These are phyloP conservation scores for Dryas integrifolia DNA, from an alignment of 331 rosid species.

Conservation along the genomic window DNA sequence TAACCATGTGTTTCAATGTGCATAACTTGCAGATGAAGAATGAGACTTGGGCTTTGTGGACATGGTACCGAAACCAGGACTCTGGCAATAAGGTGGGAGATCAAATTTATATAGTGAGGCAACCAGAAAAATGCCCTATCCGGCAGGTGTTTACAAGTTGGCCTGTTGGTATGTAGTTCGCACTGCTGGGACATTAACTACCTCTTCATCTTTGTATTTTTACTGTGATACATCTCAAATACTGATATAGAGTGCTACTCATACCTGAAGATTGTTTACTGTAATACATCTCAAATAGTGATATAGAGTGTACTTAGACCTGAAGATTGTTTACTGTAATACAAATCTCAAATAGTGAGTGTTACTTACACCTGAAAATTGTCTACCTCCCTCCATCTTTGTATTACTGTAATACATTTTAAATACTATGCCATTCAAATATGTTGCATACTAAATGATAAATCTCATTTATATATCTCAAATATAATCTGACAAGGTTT, in stretches of 20 bases:
- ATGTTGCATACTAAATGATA: not conserved
- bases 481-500: not conserved
- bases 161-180: slow-evolving; percentile 32
- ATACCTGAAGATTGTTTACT: too few species aligned
- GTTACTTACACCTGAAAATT: not conserved
- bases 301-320: too few species aligned
- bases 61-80: slow-evolving; percentile 85
- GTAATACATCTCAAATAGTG: too few species aligned
- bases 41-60: slow-evolving; percentile 80
- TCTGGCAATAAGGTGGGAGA: slow-evolving; percentile 54
- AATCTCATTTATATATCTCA: not conserved
- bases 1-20: slow-evolving; percentile 22
- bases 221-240: too few species aligned
- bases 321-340: too few species aligned
- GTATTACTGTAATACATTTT: not conserved
- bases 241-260: too few species aligned
- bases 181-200: not conserved
- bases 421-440: not conserved
- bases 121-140: slow-evolving; percentile 49
- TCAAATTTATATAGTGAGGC: slow-evolving; percentile 74
- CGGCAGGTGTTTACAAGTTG: slow-evolving; percentile 17
- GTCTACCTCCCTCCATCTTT: not conserved
- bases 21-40: slow-evolving; percentile 61
- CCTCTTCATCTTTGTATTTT: too few species aligned
- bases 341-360: too few species aligned